Evolutionary conservation across 129 eudicot species (phyloP).

Genomic region (Pittosporum tobira): DNA sequence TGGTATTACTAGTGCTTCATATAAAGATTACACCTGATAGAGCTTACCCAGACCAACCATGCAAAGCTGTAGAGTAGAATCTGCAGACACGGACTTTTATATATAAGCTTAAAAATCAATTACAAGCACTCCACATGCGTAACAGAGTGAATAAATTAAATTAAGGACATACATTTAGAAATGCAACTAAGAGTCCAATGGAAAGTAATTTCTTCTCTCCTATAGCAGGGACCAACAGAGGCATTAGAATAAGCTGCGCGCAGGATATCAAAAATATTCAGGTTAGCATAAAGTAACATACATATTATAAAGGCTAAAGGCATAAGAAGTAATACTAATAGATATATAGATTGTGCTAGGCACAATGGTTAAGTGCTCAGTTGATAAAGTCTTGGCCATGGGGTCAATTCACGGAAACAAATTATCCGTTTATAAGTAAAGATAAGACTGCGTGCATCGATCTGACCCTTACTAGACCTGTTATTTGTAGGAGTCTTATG

Average conservation of each 20-base stretch:
- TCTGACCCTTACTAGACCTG: too few species aligned
- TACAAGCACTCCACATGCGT: too few species aligned
- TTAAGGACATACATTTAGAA: constrained; percentile 16
- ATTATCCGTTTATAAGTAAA: too few species aligned
- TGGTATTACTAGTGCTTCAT: not conserved
- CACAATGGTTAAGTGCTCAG: too few species aligned
- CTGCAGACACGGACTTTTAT: too few species aligned
- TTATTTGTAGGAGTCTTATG: too few species aligned
- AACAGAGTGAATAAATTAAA: too few species aligned
- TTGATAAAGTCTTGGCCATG: too few species aligned
- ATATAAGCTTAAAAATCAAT: too few species aligned
- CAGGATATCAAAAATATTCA: constrained; percentile 10
- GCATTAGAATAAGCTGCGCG: constrained; percentile 39
- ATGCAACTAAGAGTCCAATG: constrained; percentile 25
- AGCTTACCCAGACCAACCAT: constrained; percentile 5
- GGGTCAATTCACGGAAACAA: too few species aligned
- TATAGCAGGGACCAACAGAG: constrained; percentile 25
- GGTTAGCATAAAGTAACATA: not conserved
- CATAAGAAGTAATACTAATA: not conserved
- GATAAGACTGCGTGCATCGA: too few species aligned
- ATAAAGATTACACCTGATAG: not conserved
- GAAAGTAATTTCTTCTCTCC: constrained; percentile 35
- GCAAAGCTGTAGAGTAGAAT: constrained; percentile 6
- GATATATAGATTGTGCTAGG: too few species aligned
- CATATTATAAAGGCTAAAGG: not conserved